These are phyloP conservation scores for Eruca vesicaria DNA, from an alignment of 441 rosid species.

Conservation along the genomic window DNA sequence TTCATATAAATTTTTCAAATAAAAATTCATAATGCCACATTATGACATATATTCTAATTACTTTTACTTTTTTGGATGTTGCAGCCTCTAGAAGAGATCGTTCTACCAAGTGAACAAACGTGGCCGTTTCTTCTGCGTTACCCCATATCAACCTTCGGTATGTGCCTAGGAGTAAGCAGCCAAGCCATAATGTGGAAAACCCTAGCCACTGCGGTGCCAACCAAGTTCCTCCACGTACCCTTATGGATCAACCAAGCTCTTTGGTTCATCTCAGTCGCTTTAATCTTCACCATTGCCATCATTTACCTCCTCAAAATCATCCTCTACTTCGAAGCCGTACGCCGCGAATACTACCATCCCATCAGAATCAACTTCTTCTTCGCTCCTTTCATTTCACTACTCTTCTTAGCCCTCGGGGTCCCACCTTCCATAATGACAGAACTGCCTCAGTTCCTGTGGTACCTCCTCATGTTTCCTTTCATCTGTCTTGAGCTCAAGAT, in stretches of 20 bases:
- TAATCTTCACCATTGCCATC: conserved; percentile 42
- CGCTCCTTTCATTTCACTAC: conserved; percentile 85
- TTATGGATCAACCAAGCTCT: conserved; percentile 47
- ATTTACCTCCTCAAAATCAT: conserved; percentile 61
- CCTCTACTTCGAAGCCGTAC: conserved; percentile 87
- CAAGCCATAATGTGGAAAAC: conserved; percentile 92
- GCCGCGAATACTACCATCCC: conserved; percentile 87
- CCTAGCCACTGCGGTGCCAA: conserved; percentile 59
- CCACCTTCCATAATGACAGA: conserved; percentile 52
- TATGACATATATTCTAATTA: background rate
- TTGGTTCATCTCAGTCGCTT: conserved; percentile 67
- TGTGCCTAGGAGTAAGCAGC: conserved; percentile 90
- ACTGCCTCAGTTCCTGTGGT: conserved; percentile 62
- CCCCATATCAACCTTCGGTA: conserved; percentile 78
- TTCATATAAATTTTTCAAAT: background rate
- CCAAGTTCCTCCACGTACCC: conserved; percentile 64
- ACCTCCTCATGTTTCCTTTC: conserved; percentile 78
- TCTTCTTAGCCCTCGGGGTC: conserved; percentile 74
- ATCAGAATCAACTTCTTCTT: conserved; percentile 92
- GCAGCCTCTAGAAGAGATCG: conserved; percentile 74
- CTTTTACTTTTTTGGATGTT: background rate
- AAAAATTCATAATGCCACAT: background rate
- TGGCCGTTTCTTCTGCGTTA: conserved; percentile 93
- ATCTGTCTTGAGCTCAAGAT: conserved; percentile 79
- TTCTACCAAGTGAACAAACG: conserved; percentile 68